Evolutionary conservation across 1,139 yeast genomes (phyloP).

Genomic region (Hemisphaericaspora subhashii): DNA sequence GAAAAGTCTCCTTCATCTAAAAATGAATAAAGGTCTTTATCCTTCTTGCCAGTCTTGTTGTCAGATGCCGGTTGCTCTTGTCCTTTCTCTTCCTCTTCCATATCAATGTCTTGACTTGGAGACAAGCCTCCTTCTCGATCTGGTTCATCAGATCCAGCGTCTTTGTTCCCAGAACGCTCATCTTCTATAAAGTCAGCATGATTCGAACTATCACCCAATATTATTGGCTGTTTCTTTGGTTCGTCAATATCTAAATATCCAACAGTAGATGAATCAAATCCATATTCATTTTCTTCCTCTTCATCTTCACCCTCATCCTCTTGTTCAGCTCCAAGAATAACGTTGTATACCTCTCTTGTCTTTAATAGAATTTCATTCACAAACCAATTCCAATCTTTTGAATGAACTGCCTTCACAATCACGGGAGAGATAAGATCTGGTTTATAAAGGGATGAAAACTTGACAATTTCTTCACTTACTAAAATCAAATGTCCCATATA

Average conservation of each 20-base stretch:
- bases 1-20: conserved; percentile 31
- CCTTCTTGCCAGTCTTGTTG: neutral
- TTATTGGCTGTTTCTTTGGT: conserved; percentile 23
- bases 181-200: conserved; percentile 35
- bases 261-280: conserved; percentile 36
- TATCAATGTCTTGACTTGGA: conserved; percentile 5
- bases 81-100: neutral
- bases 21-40: conserved; percentile 21
- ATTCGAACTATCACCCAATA: conserved; percentile 37
- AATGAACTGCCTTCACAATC: conserved; percentile 38
- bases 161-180: conserved; percentile 22
- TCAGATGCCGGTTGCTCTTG: too few species aligned
- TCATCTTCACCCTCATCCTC: conserved; percentile 13
- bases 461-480: conserved; percentile 50
- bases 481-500: conserved; percentile 49
- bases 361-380: conserved; percentile 42
- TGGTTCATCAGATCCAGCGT: conserved; percentile 4
- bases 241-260: conserved; percentile 38
- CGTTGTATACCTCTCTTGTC: conserved; percentile 49
- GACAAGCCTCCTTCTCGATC: conserved; percentile 21
- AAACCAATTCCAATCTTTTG: conserved; percentile 48
- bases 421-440: conserved; percentile 49
- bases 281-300: conserved; percentile 17
- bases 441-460: conserved; percentile 48
- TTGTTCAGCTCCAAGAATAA: conserved; percentile 44